These are phyloP conservation scores for Tricholoma matsutake DNA, from an alignment of 768 basidiomycete species.

Conservation along the genomic window DNA sequence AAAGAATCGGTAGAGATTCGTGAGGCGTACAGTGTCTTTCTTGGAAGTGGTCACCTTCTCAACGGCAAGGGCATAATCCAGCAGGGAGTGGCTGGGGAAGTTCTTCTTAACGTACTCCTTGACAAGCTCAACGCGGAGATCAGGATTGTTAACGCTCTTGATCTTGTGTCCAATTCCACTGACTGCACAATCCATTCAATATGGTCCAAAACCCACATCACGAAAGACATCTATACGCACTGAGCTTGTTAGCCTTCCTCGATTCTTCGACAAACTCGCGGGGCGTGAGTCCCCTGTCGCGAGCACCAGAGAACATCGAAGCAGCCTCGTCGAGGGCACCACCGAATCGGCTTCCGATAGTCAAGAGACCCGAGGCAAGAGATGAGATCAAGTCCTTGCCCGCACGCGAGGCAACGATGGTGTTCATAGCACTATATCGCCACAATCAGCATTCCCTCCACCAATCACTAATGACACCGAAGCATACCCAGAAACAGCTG, in stretches of 20 bases:
- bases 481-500: slow-evolving; percentile 79
- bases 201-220: background rate
- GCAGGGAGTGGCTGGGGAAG: slow-evolving; percentile 92
- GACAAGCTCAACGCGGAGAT: slow-evolving; percentile 87
- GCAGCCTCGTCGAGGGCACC: slow-evolving; percentile 99
- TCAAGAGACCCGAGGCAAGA: slow-evolving; percentile 91
- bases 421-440: slow-evolving; percentile 86
- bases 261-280: slow-evolving; percentile 96
- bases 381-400: slow-evolving; percentile 99
- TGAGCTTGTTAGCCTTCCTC: slow-evolving; percentile 92
- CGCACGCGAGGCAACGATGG: slow-evolving; percentile 98
- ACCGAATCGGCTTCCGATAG: slow-evolving; percentile 97
- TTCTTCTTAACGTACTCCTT: slow-evolving; percentile 95
- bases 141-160: slow-evolving; percentile 97
- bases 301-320: slow-evolving; percentile 89
- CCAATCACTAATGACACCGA: slow-evolving; percentile 3
- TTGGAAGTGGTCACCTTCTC: slow-evolving; percentile 97
- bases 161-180: slow-evolving; percentile 99
- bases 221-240: slow-evolving; percentile 40
- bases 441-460: background rate
- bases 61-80: slow-evolving; percentile 94
- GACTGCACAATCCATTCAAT: slow-evolving; percentile 44
- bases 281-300: slow-evolving; percentile 91
- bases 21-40: slow-evolving; percentile 79
- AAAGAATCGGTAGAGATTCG: background rate